phyloP scores from a whole-genome alignment of 2,329 filamentous ascomycete genomes.

The Colletotrichum spaethianum region DNA sequence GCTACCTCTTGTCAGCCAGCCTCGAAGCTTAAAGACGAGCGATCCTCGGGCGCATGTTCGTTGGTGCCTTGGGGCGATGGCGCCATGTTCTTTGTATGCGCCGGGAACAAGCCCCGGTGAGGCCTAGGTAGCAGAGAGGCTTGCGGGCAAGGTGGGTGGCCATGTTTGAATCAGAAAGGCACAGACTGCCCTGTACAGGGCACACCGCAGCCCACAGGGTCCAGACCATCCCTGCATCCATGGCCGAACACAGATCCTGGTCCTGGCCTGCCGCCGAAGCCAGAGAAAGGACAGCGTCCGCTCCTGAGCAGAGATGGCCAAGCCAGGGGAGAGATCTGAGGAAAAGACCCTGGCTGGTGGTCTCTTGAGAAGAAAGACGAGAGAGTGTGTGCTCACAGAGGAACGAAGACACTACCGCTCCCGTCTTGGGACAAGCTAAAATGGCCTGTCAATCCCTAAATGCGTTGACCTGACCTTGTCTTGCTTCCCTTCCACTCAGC shows the following conservation, averaged over 20 bases:
- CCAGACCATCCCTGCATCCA: constrained; percentile 37
- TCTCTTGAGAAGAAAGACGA: neutral
- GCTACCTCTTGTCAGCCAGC: constrained; percentile 4
- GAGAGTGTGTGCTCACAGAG: neutral
- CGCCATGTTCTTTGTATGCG: neutral
- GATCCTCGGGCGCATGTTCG: constrained; percentile 2
- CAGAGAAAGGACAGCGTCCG: constrained; percentile 11
- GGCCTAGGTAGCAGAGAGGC: constrained; percentile 7
- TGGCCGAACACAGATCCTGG: constrained; percentile 30
- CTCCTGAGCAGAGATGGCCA: neutral
- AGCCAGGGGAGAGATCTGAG: neutral
- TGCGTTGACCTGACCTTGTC: constrained; percentile 1
- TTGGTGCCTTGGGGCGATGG: neutral
- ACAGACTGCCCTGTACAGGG: constrained; percentile 7
- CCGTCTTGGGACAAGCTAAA: constrained; percentile 2
- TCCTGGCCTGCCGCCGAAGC: constrained; percentile 14
- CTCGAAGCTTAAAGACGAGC: constrained; percentile 25
- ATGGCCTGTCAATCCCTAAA: neutral
- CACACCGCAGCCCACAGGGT: constrained; percentile 29
- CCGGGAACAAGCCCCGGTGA: neutral
- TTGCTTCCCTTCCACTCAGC: neutral
- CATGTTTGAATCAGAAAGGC: constrained; percentile 29
- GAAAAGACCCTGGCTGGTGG: constrained; percentile 1
- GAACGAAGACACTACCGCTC: constrained; percentile 3
- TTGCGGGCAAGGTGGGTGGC: neutral